Percentiles rank a stretch among this genome's conserved stretches.
phyloP scores from a whole-genome alignment of 805 yeast species.

The Kazachstania psychrophila region DNA sequence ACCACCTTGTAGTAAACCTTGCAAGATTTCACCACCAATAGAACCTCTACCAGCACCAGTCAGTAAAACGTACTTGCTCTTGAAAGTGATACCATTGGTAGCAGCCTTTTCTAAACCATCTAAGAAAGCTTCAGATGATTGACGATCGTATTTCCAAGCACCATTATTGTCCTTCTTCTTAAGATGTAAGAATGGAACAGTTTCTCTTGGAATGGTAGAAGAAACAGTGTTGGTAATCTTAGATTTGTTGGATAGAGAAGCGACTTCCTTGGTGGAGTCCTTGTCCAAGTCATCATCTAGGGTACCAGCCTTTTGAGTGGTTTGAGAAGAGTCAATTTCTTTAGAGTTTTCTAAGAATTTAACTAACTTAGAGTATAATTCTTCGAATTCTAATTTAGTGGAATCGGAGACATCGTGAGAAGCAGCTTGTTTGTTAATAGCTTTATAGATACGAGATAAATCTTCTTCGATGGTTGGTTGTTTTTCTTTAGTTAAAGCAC shows the following conservation, averaged over 20 bases:
- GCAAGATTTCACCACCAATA: conserved; percentile 93
- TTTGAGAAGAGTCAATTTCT: conserved; percentile 60
- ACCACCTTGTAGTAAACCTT: conserved; percentile 95
- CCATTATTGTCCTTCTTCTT: conserved; percentile 68
- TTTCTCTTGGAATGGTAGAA: conserved; percentile 63
- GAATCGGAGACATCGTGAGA: conserved; percentile 39
- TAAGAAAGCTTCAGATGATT: conserved; percentile 66
- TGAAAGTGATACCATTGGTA: conserved; percentile 83
- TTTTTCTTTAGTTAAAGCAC: conserved; percentile 57
- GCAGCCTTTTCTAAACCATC: conserved; percentile 93
- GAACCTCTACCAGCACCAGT: conserved; percentile 99
- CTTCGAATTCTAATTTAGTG: conserved; percentile 62
- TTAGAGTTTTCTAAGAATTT: conserved; percentile 58
- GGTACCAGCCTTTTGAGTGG: conserved; percentile 47
- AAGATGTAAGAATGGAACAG: conserved; percentile 90
- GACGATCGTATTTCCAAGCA: conserved; percentile 76
- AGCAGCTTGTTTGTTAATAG: conserved; percentile 62
- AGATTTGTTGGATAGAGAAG: conserved; percentile 68
- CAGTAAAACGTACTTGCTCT: conserved; percentile 77
- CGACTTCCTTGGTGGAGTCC: conserved; percentile 66
- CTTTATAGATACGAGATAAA: conserved; percentile 71
- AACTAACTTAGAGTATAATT: conserved; percentile 60
- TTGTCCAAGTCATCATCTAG: conserved; percentile 42
- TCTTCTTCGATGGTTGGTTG: conserved; percentile 82
- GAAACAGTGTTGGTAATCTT: conserved; percentile 68